Base-by-base conservation (phyloP, 148 eudicot genomes). In the Simmondsia chinensis region DNA sequence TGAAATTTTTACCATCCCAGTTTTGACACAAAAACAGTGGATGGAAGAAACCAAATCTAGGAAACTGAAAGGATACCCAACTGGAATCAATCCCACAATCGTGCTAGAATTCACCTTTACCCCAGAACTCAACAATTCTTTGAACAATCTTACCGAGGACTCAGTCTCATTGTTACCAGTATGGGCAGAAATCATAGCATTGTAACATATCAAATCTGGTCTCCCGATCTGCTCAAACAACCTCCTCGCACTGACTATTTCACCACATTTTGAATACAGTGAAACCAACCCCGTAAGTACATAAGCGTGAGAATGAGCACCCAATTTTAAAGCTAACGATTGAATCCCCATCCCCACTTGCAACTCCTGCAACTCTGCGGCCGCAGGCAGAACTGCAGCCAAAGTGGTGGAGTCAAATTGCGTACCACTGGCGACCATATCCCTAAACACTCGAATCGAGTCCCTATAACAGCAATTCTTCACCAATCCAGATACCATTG, bases 141-240 rank as follows among this genome's bases (percentile, higher is more conserved):
- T 64, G 30, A 87, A 77, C 11, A 87, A 60, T 59, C 28, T 47
- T 33, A 77, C 65, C 12, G 96, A 61, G 37, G 43, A 53, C 35
- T 59, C 68, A 9, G 46, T 57, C 44, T 74, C 60, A 29, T 55
- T 23, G 39, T 70, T 77, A 45, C 59, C 50, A 17, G 79, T 65
- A 58, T 64, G 83, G 18, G 89, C 89, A n/a, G 93, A 69, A 50
- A 82, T 76, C 72, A 87, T 60, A n/a, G 89, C 93, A 65, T 83
- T 83, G 59, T 61, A 83, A 30, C 83, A 74, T 36, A 83, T 47
- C 54, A 80, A 54, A 61, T 87, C 94, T 8, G 83, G 85, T 39
- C 43, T 48, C 35, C 36, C 14, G 28, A 80, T 74, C 57, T 52
- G 61, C 15, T 43, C 68, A 65, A 87, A 87, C 68, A 83, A 49